Evolutionary conservation across 148 eudicot species (phyloP).

Genomic region (Rhododendron mucronatum): DNA sequence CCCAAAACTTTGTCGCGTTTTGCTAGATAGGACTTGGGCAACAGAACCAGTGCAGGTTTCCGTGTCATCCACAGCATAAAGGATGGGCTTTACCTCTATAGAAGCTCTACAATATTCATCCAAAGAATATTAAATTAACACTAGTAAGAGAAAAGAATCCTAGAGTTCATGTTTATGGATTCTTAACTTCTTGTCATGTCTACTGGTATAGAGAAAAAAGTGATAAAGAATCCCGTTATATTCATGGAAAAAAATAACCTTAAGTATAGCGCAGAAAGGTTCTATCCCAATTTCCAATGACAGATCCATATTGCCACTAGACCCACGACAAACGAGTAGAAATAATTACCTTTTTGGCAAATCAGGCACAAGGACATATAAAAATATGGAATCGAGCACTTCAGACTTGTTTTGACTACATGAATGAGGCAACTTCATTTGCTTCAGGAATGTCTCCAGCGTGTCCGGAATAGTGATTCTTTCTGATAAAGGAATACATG

Average conservation of each 20-base stretch:
- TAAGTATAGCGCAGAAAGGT: not conserved
- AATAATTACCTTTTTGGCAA: slow-evolving; percentile 73
- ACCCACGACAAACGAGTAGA: not conserved
- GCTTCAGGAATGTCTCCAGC: slow-evolving; percentile 42
- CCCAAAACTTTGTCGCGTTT: slow-evolving; percentile 36
- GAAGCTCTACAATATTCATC: slow-evolving; percentile 51
- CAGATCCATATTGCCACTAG: not conserved
- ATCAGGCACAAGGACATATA: slow-evolving; percentile 81
- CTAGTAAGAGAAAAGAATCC: not conserved
- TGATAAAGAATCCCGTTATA: not conserved
- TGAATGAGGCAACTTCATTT: slow-evolving; percentile 32
- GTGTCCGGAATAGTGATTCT: slow-evolving; percentile 42
- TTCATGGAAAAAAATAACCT: not conserved
- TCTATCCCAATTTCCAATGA: not conserved
- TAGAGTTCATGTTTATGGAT: not conserved
- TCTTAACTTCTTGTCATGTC: not conserved
- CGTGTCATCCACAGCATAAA: slow-evolving; percentile 37
- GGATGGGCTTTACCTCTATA: slow-evolving; percentile 87
- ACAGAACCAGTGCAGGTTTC: slow-evolving; percentile 23
- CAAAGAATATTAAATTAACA: not conserved
- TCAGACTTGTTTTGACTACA: slow-evolving; percentile 24
- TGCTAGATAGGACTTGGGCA: slow-evolving; percentile 22
- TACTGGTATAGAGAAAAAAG: not conserved
- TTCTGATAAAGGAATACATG: slow-evolving; percentile 27
- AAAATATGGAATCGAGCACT: slow-evolving; percentile 45